Evolutionary conservation across 257 asterid species (phyloP).

Genomic region (Nicotiana paniculata): DNA sequence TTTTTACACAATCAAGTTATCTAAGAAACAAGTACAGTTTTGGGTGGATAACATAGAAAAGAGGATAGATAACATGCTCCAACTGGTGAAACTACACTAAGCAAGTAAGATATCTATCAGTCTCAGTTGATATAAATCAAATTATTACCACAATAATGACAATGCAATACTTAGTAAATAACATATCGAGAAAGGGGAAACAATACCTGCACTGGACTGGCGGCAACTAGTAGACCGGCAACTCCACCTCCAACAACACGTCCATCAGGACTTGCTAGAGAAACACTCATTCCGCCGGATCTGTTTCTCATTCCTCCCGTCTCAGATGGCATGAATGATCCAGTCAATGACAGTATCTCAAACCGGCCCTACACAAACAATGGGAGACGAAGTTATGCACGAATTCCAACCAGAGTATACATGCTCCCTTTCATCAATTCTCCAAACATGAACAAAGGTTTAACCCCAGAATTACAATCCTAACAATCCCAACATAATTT

Average conservation of each 20-base stretch:
- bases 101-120: background rate
- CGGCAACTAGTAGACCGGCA: slow-evolving; percentile 85
- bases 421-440: background rate
- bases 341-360: slow-evolving; percentile 85
- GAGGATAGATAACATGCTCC: background rate
- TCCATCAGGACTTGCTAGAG: slow-evolving; percentile 88
- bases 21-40: no score
- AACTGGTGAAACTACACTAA: background rate
- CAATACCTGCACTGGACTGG: slow-evolving; percentile 75
- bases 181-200: background rate
- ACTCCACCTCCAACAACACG: slow-evolving; percentile 96
- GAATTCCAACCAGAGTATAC: background rate
- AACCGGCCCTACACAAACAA: slow-evolving; percentile 59
- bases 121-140: background rate
- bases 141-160: background rate
- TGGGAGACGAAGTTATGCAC: background rate
- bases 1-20: no score
- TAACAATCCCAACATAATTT: background rate
- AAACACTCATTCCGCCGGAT: slow-evolving; percentile 95
- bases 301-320: slow-evolving; percentile 82
- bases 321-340: slow-evolving; percentile 86
- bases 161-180: background rate
- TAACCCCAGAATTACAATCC: background rate
- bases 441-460: background rate
- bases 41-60: background rate